Evolutionary conservation across 495 filamentous ascomycete species (phyloP), one percentile per base, ranked within the genome.

Genomic region (Hyaloscypha variabilis): DNA sequence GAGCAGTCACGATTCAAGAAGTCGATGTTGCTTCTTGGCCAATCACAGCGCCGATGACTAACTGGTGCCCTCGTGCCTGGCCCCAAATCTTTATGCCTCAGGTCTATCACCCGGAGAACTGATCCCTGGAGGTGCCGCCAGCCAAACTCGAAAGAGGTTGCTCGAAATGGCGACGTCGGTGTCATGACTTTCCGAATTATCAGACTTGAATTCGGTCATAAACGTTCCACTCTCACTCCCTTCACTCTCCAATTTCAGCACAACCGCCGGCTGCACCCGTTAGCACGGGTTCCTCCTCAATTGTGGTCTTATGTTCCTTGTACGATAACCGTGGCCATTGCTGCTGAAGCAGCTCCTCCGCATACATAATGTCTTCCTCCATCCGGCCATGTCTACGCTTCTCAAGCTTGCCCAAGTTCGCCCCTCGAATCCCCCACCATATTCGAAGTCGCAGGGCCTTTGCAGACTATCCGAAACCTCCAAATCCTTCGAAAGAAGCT

Each of bases 241-340:
- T 55, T 57, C 50, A 36, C 28, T 62, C 30, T 61, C 25, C 39
- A 8, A 11, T 46, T 46, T 46, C 11, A 46, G 13, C 19, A 46
- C 11, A 29, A 42, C 46, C 28, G 29, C n/a, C 51, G n/a, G 24
- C 21, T 46, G 57, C 31, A 59, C 58, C 50, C 52, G 49, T 51
- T 50, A 26, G 24, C 28, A 39, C 58, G 53, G 58, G 39, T 39
- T 23, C 6, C 26, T 26, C 36, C 55, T 53, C 26, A 51, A 26
- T 62, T 68, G 58, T 66, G 59, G 63, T 54, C 66, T 71, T 57
- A 68, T 69, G 62, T 67, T 66, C 50, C n/a, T 66, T 66, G 49
- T 59, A 58, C 51, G 50, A 66, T 66, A 68, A 36, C 19, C 58
- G 34, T 54, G 26, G 56, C 23, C 28, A 21, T 58, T 58, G 5